Evolutionary conservation across 768 basidiomycete genomes (phyloP).

Genomic region (Serendipita sp.): DNA sequence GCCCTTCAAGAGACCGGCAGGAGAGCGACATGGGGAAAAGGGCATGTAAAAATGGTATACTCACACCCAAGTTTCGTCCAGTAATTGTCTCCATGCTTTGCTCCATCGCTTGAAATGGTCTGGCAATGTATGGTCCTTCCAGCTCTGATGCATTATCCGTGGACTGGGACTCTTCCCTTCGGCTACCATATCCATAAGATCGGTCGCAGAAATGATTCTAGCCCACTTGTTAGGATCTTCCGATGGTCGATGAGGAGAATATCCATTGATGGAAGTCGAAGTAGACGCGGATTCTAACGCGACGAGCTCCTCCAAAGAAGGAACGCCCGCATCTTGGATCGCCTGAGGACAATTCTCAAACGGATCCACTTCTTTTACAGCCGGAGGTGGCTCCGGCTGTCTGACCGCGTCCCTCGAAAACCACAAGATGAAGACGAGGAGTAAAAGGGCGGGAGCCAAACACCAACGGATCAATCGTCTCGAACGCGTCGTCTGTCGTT

Average conservation of each 20-base stretch:
- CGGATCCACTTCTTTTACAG: background rate
- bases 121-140: background rate
- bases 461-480: background rate
- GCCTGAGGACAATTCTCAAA: slow-evolving; percentile 3
- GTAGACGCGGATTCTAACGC: background rate
- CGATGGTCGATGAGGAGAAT: background rate
- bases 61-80: slow-evolving; percentile 1
- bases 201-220: background rate
- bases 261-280: background rate
- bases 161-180: background rate
- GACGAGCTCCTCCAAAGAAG: background rate
- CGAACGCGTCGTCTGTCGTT: background rate
- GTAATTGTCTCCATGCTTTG: background rate
- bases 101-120: slow-evolving; percentile 4
- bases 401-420: background rate
- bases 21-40: background rate
- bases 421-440: background rate
- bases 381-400: background rate
- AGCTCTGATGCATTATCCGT: background rate
- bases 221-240: background rate
- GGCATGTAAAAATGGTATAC: background rate
- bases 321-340: background rate
- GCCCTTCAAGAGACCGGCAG: background rate
- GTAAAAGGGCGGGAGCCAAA: background rate
- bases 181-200: background rate